Evolutionary conservation across 805 yeast species (phyloP).

Genomic region (Metschnikowia aberdeeniae): DNA sequence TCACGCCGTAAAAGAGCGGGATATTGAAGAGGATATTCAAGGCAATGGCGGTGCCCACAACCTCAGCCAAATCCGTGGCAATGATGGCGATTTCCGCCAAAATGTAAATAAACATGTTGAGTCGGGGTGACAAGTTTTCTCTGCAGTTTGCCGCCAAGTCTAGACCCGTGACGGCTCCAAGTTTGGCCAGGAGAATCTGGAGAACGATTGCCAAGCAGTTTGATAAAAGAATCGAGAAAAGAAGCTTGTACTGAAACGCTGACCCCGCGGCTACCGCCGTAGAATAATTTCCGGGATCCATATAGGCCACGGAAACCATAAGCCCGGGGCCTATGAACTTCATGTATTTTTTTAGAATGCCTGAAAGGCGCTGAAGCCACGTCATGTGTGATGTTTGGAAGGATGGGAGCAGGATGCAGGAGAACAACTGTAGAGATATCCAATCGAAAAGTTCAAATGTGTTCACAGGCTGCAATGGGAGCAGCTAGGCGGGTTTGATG

Average conservation of each 20-base stretch:
- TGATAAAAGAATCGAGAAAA: slow-evolving; percentile 74
- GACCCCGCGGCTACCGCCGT: slow-evolving; percentile 95
- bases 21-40: slow-evolving; percentile 75
- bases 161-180: slow-evolving; percentile 92
- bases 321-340: slow-evolving; percentile 90
- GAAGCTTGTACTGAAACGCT: slow-evolving; percentile 69
- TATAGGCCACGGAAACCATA: slow-evolving; percentile 91
- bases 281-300: slow-evolving; percentile 97
- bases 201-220: slow-evolving; percentile 84
- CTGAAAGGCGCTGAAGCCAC: slow-evolving; percentile 8
- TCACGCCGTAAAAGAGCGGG: slow-evolving; percentile 80
- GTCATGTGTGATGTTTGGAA: not conserved
- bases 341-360: slow-evolving; percentile 43
- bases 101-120: slow-evolving; percentile 61
- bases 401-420: not conserved
- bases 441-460: too few relatives aligned
- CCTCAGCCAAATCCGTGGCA: slow-evolving; percentile 96
- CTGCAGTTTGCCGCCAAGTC: slow-evolving; percentile 88
- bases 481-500: too few relatives aligned
- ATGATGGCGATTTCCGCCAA: slow-evolving; percentile 88
- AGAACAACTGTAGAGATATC: not conserved
- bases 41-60: slow-evolving; percentile 96
- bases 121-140: slow-evolving; percentile 58
- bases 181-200: slow-evolving; percentile 78
- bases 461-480: too few relatives aligned